Conservation (phyloP, 768 basidiomycete genomes). For the Hericium rajendrae region DNA sequence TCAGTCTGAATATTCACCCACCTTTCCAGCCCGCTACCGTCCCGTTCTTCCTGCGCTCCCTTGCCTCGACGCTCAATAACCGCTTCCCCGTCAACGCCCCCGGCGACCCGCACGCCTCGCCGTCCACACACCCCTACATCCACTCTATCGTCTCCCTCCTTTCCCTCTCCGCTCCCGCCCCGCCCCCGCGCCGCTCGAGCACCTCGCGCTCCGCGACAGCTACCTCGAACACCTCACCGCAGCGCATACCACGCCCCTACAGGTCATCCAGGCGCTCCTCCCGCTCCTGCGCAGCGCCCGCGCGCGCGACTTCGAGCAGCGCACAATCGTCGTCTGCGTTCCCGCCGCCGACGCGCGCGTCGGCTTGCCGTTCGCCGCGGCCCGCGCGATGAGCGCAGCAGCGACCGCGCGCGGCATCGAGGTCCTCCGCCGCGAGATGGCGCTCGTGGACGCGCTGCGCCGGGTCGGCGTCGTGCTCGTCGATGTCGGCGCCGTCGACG, state of each 20-base stretch:
- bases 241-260: constrained; percentile 70
- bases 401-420: constrained; percentile 64
- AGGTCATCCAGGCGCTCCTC: constrained; percentile 65
- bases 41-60: constrained; percentile 69
- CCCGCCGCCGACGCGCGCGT: constrained; percentile 65
- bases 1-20: neutral
- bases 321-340: constrained; percentile 61
- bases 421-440: constrained; percentile 67
- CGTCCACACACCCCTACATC: constrained; percentile 57
- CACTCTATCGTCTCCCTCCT: constrained; percentile 74
- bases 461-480: constrained; percentile 62
- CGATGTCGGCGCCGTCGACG: constrained; percentile 56
- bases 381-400: constrained; percentile 69
- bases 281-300: constrained; percentile 67
- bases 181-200: constrained; percentile 57
- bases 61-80: constrained; percentile 70
- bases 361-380: constrained; percentile 56
- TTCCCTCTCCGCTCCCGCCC: constrained; percentile 33
- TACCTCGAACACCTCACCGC: constrained; percentile 67
- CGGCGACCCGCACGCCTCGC: constrained; percentile 73
- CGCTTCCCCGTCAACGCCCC: constrained; percentile 70
- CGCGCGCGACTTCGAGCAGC: constrained; percentile 38
- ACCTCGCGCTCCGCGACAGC: constrained; percentile 47
- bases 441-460: constrained; percentile 47
- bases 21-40: constrained; percentile 53